A percentile compares a stretch with the other conserved stretches of the same genome.
Evolutionary conservation across 73 alveolate genomes (phyloP).

Genomic region (Symbiodinium natans): DNA sequence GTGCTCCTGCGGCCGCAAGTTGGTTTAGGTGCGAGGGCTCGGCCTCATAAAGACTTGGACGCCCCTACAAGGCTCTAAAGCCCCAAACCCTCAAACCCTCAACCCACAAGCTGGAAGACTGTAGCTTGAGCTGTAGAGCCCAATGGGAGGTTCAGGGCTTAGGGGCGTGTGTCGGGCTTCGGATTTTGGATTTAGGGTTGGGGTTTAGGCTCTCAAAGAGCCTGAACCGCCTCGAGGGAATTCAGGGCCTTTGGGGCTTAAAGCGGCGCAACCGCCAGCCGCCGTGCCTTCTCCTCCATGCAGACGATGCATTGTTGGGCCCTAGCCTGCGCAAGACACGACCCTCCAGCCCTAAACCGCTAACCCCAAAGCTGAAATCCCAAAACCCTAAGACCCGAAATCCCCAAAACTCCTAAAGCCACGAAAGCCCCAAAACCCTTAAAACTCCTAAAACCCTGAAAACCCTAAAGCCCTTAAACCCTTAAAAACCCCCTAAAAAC

Average conservation of each 20-base stretch:
- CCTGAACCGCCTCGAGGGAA: no score
- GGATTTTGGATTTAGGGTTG: no score
- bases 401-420: not conserved
- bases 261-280: not conserved
- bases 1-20: conserved; percentile 1
- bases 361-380: not conserved
- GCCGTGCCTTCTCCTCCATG: conserved; percentile 72
- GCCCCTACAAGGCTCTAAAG: not conserved
- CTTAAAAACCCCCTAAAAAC: no score
- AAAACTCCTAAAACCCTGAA: no score
- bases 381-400: not conserved
- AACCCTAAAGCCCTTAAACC: no score
- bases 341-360: not conserved
- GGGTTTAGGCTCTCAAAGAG: no score
- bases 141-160: no score
- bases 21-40: not conserved
- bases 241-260: no score
- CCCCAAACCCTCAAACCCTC: not conserved
- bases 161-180: no score
- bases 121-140: no score
- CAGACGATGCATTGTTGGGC: conserved; percentile 90
- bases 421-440: not conserved
- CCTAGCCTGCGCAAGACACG: conserved; percentile 44
- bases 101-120: not conserved
- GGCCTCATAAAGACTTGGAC: no score